Conservation (phyloP, 2,329 filamentous ascomycete genomes). For the Aureobasidium subglaciale region DNA sequence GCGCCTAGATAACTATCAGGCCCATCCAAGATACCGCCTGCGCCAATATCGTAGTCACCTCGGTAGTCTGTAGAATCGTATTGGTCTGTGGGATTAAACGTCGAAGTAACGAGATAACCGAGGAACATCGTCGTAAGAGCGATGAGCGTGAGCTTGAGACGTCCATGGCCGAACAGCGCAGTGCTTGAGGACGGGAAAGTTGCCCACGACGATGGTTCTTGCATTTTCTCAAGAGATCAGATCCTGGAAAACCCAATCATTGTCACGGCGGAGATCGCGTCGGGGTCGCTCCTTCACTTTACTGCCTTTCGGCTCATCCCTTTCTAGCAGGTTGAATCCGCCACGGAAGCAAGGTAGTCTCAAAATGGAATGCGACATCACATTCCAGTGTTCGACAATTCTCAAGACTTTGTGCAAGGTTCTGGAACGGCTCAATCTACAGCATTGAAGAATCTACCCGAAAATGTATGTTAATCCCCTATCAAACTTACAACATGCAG, state of each 20-base stretch:
- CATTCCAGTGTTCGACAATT: conserved; percentile 5
- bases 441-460: neutral
- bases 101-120: conserved; percentile 27
- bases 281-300: neutral
- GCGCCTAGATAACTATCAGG: conserved; percentile 20
- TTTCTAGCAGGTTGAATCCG: neutral
- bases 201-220: conserved; percentile 13
- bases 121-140: conserved; percentile 24
- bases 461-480: conserved; percentile 5
- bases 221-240: neutral
- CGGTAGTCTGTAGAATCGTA: neutral
- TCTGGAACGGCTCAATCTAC: neutral
- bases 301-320: neutral
- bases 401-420: conserved; percentile 6
- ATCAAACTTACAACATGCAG: conserved; percentile 9
- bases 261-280: neutral
- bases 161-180: conserved; percentile 17
- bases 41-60: conserved; percentile 18
- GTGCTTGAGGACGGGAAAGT: neutral
- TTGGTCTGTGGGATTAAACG: conserved; percentile 18
- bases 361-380: conserved; percentile 4
- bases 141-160: conserved; percentile 22
- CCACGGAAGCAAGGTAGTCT: conserved; percentile 4
- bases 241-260: neutral
- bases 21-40: conserved; percentile 21